Evolutionary conservation across 2,329 filamentous ascomycete genomes (phyloP), one percentile per base, ranked within the genome.

Genomic region (Neonectria punicea): DNA sequence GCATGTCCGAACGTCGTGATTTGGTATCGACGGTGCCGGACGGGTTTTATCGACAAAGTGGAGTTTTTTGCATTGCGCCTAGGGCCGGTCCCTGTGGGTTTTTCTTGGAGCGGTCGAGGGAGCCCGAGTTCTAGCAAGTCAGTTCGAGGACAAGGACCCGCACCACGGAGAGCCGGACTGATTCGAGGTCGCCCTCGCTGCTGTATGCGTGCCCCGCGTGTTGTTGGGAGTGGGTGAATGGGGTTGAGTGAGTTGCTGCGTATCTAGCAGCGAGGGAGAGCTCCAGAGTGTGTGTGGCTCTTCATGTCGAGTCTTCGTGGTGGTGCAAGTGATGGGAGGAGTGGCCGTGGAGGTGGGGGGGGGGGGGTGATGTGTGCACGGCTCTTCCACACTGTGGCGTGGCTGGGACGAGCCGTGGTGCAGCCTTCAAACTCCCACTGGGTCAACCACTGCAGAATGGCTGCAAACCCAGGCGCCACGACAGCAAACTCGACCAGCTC

Each of bases 1-100:
- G 50, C 58, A 61, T 63, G 71, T 72, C 68, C 66, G 50, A 58
- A 62, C 66, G 71, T 73, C 68, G 65, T 70, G 72, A 71, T 67
- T 71, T 67, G 67, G 54, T 47, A 54, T 57, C 32, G 60, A 56
- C 22, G 49, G 54, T 36, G 49, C 49, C 18, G 49, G 49, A 51
- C 28, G 49, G 49, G 49, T 20, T 51, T 51, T 51, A 20, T 58
- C 57, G 46, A 58, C 61, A 36, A 66, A 62, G 69, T 69, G 67
- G 63, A 51, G 58, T 70, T 65, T 25, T 62, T 62, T 46, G 61
- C 67, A 55, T 62, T 53, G 63, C 43, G 59, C 56, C 67, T 22
- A 68, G 71, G 69, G 69, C 62, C 70, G 58, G 68, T 66, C 64
- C 68, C 70, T 65, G 67, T 65, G 53, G n/a, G 39, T 18, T 66